Conservation (phyloP, 257 asterid species). For the Salvia hispanica region DNA sequence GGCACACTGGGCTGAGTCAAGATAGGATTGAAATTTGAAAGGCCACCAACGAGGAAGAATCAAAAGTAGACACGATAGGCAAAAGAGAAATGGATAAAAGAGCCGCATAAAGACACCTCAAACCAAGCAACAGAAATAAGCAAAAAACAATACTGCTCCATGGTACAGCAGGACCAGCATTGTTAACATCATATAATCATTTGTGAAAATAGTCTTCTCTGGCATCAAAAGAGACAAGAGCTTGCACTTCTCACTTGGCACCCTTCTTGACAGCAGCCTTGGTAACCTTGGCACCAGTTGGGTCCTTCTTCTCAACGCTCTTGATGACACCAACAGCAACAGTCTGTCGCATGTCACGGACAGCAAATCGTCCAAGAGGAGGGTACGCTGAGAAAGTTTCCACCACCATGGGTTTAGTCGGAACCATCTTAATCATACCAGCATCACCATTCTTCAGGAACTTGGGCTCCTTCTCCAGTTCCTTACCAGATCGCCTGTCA, state of each 20-base stretch:
- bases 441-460: conserved; percentile 80
- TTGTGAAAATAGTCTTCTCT: not conserved
- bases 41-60: not conserved
- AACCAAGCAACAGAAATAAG: not conserved
- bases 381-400: conserved; percentile 64
- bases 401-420: conserved; percentile 83
- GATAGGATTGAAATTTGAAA: too few relatives aligned
- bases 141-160: not conserved
- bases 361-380: conserved; percentile 72
- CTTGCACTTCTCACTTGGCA: conserved; percentile 51
- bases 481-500: conserved; percentile 81
- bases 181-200: not conserved
- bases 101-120: not conserved
- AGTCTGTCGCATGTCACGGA: conserved; percentile 56
- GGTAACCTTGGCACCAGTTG: conserved; percentile 31
- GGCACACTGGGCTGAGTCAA: too few relatives aligned
- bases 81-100: not conserved
- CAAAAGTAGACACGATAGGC: not conserved
- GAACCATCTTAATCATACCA: conserved; percentile 76
- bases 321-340: conserved; percentile 27
- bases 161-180: conserved; percentile 7
- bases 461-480: conserved; percentile 73
- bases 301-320: conserved; percentile 45
- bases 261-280: conserved; percentile 77
- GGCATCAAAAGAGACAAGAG: not conserved